phyloP scores from a whole-genome alignment of 2,329 filamentous ascomycete species.

The Monosporascus sp. region DNA sequence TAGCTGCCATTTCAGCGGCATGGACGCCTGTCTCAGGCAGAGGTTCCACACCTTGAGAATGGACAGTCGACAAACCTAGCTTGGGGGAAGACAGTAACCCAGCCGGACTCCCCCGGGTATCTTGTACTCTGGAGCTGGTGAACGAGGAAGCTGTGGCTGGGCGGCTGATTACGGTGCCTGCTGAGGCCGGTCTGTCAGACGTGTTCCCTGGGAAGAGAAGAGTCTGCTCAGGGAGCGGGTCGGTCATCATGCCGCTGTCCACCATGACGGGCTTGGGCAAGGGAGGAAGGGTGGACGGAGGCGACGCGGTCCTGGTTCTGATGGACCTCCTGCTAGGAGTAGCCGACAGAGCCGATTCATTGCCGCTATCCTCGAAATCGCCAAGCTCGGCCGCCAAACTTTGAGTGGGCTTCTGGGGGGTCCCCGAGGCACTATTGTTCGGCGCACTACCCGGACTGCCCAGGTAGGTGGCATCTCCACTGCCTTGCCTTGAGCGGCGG shows the following conservation, averaged over 20 bases:
- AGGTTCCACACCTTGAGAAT: conserved; percentile 37
- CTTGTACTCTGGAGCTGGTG: conserved; percentile 47
- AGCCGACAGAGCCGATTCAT: conserved; percentile 55
- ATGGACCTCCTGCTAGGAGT: conserved; percentile 51
- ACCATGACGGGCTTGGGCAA: conserved; percentile 53
- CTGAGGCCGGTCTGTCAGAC: conserved; percentile 34
- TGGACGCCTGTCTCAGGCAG: conserved; percentile 16
- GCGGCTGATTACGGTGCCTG: conserved; percentile 40
- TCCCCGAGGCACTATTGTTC: conserved; percentile 43
- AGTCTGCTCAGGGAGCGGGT: conserved; percentile 36
- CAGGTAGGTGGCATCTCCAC: conserved; percentile 53
- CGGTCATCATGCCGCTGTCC: conserved; percentile 57
- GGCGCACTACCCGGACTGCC: conserved; percentile 56
- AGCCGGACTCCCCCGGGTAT: conserved; percentile 10
- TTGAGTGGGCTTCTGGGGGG: conserved; percentile 54
- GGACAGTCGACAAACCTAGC: conserved; percentile 41
- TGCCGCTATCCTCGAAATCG: conserved; percentile 71
- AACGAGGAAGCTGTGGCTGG: conserved; percentile 48
- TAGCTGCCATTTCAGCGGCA: conserved; percentile 31
- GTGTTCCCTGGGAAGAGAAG: conserved; percentile 16
- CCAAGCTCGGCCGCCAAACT: conserved; percentile 89
- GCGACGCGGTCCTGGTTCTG: conserved; percentile 36
- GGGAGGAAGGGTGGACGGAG: conserved; percentile 44
- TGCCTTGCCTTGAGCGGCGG: conserved; percentile 56
- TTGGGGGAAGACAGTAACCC: conserved; percentile 25